Evolutionary conservation across 805 yeast genomes (phyloP), one percentile per base, ranked within the genome.

Genomic region (Candida silvicultrix): DNA sequence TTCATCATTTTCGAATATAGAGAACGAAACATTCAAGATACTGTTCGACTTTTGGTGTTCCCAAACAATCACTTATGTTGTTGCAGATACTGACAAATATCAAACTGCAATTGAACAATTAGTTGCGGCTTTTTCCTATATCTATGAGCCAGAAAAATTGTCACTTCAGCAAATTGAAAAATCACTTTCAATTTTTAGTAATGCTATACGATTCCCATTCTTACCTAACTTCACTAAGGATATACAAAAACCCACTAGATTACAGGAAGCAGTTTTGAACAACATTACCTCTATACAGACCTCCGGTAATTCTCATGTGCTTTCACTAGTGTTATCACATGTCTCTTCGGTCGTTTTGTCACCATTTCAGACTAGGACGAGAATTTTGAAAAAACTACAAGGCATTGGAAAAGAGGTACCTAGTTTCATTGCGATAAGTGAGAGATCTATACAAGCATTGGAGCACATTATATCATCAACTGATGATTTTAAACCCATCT

Each of bases 191-290:
- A 65, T 81, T 5, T 73, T 92, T 56, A 78, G 78, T 54, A 70
- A 80, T 15, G 79, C 89, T 47, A 78, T 85, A 1, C 68, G 86
- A 37, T 89, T 85, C 60, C 95, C 95, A 1, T 72, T 85, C 12
- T 67, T 88, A 34, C 85, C 89, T 9, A 78, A 70, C 28, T 71
- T 70, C 50, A 69, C 69, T 31, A 60, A 66, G 4, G 96, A 89
- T 58, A 66, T 70, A 37, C 56, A 63, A 18, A 76, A 74, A 21
- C 78, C 81, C 44, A 77, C 97, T 0, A 70, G 73, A 10, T 65
- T 92, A 38, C 98, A 90, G 57, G 50, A 56, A 1, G 66, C 80
- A 0, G 80, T 87, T 1, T 57, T 87, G 25, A 67, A 67, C 1
- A 76, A 76, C 36, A 57, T 90, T 21, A 57, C 63, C 2, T 40